These are phyloP conservation scores for Parastagonospora nodorum DNA, from an alignment of 2,329 filamentous ascomycete genomes.

Conservation along the genomic window DNA sequence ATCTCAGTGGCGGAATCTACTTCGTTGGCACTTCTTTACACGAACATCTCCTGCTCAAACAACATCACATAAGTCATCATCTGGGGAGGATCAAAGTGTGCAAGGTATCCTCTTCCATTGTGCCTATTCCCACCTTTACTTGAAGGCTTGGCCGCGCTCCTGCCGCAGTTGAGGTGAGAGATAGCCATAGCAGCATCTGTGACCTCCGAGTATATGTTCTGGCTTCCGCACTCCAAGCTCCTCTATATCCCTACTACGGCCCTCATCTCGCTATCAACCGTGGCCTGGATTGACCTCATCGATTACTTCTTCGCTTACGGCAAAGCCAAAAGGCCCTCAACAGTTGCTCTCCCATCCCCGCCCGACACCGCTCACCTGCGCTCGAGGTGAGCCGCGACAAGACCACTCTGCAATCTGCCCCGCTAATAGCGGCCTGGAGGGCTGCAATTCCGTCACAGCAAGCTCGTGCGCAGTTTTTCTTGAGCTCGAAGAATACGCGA, in stretches of 20 bases:
- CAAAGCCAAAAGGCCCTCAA: background rate
- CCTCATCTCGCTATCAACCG: too few species aligned
- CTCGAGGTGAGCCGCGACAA: background rate
- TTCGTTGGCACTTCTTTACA: too few species aligned
- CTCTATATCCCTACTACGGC: background rate
- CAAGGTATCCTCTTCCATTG: background rate
- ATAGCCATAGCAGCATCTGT: background rate
- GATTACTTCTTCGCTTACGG: too few species aligned
- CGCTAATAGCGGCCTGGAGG: background rate
- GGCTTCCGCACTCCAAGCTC: background rate
- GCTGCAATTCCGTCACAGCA: background rate
- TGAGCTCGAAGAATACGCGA: background rate
- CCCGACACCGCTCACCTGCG: background rate
- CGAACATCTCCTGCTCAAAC: too few species aligned
- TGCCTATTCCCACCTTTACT: background rate
- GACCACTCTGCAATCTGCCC: background rate
- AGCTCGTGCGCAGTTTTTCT: background rate
- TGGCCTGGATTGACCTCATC: too few species aligned
- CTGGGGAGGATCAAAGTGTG: background rate
- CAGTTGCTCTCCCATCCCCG: background rate
- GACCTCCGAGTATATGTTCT: background rate
- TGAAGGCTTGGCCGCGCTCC: background rate
- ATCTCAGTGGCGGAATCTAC: too few species aligned
- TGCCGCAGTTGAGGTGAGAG: background rate
- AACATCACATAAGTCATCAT: background rate